Evolutionary conservation across 495 filamentous ascomycete genomes (phyloP), one percentile per base, ranked within the genome.

Genomic region (Darksidea phi): DNA sequence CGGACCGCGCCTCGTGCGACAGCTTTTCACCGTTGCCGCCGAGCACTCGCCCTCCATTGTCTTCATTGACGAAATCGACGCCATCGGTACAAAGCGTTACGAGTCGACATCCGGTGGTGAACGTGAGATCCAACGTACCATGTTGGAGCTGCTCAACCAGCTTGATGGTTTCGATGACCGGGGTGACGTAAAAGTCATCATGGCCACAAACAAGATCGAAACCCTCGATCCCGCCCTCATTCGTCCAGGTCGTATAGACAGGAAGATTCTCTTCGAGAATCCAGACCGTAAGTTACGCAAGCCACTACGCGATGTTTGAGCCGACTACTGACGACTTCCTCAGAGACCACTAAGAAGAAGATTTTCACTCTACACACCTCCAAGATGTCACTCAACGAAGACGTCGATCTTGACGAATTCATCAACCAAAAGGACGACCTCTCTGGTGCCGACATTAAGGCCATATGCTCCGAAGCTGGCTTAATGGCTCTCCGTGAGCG

Each of bases 171-270:
- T 99, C 76, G 94, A 99, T 75, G 94, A 99, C 74, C 88, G 94
- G 65, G 94, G 94, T 63, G 94, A 99, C 73, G 95, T 99, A 74
- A 99, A 99, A 80, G 94, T 99, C 53, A 91, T 99, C 74, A 96
- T 99, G 90, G 94, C 94, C 17, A 99, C 94, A 49, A 99, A 99
- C 83, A 99, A 99, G 82, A 99, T 99, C 63, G 94, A 99, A 70
- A 96, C 91, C 2, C 80, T 99, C 24, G 94, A 99, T 68, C 94
- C 94, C 46, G 94, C 94, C 47, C 79, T 99, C 63, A 99, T 99
- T 72, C 87, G 94, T 61, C 94, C 94, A 48, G 94, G 94, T 66
- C 90, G 94, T 84, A 99, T 99, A 70, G 94, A 99, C 75, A 88
- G 94, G 47, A 98, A 99, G 82, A 97, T 99, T 75, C 81, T 99